Evolutionary conservation across 106 monocot species (phyloP), one percentile per base, ranked within the genome.

Genomic region (Phalaenopsis aphrodite): DNA sequence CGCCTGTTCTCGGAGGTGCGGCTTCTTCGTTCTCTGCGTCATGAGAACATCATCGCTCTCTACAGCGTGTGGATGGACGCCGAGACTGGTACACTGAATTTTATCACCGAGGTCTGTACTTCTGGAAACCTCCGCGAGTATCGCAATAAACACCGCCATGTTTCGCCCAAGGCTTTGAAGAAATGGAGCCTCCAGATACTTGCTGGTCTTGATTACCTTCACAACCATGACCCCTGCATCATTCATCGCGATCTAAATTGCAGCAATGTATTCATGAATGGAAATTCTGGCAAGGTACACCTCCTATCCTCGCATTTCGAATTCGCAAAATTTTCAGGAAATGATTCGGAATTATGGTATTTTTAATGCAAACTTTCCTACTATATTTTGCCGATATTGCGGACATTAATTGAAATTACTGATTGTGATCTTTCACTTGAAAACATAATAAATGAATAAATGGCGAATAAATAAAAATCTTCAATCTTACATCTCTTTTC

Each of bases 231-330:
- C 4, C 96, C 96, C 21, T 91, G 96, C 83, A 86, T 96, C 75
- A 96, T 96, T 78, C 96, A 93, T 81, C 82, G 96, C 10, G 96
- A 96, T 42, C 85, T 96, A 76, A 96, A 96, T 56, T 91, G 88
- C 87, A 91, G 91, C 91, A 96, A 96, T 64, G 77, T 96, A 69
- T 93, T 96, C 87, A 87, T 93, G 83, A 96, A 96, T 38, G 96
- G 93, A 75, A 93, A 92, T 78, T 68, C 79, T 42, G 95, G 92
- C 46, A 82, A 89, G 89, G 92, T 92, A 75, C 9, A 0, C 37
- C 5, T 56, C 16, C 55, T 0, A 43, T 72, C 81, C 12, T 17
- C 56, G 43, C 19, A 2, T 71, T 43, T 43, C 43, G 30, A 2
- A 41, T 43, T 43, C 43, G 30, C 2, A 69, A 2, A 39, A 9